phyloP scores from a whole-genome alignment of 345 rosid species.

The Lepidium aucheri region DNA sequence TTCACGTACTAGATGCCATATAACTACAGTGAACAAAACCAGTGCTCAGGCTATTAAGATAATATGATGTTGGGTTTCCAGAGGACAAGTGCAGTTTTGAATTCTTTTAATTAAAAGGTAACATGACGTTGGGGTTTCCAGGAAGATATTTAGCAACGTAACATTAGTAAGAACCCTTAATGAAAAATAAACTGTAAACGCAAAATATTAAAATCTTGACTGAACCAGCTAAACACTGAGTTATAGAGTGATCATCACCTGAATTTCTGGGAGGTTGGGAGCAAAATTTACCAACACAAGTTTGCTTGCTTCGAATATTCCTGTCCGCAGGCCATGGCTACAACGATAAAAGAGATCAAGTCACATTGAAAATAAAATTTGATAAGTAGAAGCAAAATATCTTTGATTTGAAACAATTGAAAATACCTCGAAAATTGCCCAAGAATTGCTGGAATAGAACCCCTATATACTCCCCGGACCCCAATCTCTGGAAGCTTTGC shows the following conservation, averaged over 20 bases:
- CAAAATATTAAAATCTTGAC: not conserved
- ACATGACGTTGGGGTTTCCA: too few species aligned
- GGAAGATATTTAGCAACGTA: not conserved
- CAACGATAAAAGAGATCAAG: constrained; percentile 16
- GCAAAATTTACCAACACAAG: constrained; percentile 79
- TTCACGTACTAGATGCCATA: not conserved
- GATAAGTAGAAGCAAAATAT: not conserved
- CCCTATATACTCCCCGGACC: constrained; percentile 72
- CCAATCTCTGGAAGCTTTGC: constrained; percentile 92
- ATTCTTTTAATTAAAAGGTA: not conserved
- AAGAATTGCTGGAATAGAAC: constrained; percentile 92
- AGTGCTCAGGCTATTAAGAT: not conserved
- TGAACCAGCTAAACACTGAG: not conserved
- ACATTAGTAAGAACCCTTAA: not conserved
- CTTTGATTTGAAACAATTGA: not conserved
- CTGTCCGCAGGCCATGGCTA: constrained; percentile 96
- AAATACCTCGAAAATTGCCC: constrained; percentile 95
- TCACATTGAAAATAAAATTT: not conserved
- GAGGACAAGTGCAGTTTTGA: not conserved
- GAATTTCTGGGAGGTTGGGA: constrained; percentile 80
- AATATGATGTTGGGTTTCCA: not conserved
- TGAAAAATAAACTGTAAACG: not conserved
- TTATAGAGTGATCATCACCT: constrained; percentile 43
- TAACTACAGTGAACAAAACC: not conserved
- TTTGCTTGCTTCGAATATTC: constrained; percentile 89